Conservation (phyloP, 352 stramenopile species). For the Phytophthora pisi region DNA sequence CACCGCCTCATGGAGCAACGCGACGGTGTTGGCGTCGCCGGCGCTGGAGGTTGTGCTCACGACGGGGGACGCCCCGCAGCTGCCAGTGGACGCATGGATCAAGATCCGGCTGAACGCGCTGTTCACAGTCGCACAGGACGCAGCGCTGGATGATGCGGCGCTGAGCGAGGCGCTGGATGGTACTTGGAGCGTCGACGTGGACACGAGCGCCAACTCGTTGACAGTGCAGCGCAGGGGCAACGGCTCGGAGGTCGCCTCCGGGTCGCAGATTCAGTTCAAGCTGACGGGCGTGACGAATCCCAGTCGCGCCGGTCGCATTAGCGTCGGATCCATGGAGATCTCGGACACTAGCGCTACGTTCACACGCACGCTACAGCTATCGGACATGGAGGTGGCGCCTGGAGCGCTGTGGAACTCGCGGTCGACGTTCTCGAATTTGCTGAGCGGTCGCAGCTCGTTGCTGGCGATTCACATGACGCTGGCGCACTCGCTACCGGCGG, state of each 20-base stretch:
- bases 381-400: constrained; percentile 39
- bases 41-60: constrained; percentile 32
- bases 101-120: constrained; percentile 33
- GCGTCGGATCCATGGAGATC: constrained; percentile 37
- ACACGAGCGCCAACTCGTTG: constrained; percentile 13
- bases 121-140: constrained; percentile 30
- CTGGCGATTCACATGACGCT: constrained; percentile 40
- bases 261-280: constrained; percentile 23
- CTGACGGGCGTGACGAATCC: constrained; percentile 40
- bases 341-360: constrained; percentile 19
- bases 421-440: constrained; percentile 26
- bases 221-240: constrained; percentile 33
- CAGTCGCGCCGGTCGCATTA: constrained; percentile 21
- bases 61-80: constrained; percentile 11
- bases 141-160: constrained; percentile 19
- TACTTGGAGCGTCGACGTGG: constrained; percentile 30
- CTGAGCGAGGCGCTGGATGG: constrained; percentile 31
- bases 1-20: constrained; percentile 34
- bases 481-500: constrained; percentile 39
- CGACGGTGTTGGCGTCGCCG: constrained; percentile 26
- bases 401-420: constrained; percentile 36
- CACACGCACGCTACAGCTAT: constrained; percentile 16
- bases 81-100: constrained; percentile 18
- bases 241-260: constrained; percentile 14
- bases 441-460: constrained; percentile 49